Conservation (phyloP, 306 rosid genomes). For the Dicorynia guianensis region DNA sequence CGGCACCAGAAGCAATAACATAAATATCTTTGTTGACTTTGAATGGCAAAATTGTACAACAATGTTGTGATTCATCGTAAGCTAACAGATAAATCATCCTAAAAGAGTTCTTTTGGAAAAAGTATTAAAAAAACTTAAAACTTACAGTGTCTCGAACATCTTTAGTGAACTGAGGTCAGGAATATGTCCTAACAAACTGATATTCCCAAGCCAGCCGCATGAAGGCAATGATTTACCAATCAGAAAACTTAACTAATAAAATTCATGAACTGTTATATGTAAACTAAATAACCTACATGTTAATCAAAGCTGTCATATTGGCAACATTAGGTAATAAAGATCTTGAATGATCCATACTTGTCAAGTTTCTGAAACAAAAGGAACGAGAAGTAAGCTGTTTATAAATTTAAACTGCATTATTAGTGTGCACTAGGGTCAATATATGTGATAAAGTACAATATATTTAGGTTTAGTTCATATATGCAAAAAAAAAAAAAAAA, state of each 20-base stretch:
- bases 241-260: conserved; percentile 23
- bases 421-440: too few relatives aligned
- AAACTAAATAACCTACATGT: conserved; percentile 62
- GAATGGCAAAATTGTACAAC: conserved; percentile 28
- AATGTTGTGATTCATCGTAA: conserved; percentile 21
- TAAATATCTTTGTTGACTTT: conserved; percentile 11
- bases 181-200: conserved; percentile 78
- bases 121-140: not conserved
- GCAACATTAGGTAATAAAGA: conserved; percentile 73
- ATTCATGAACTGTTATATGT: not conserved
- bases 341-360: conserved; percentile 86
- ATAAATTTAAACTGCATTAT: too few relatives aligned
- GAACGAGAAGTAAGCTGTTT: conserved; percentile 12
- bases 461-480: too few relatives aligned
- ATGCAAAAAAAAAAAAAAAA: too few relatives aligned
- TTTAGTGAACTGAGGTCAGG: conserved; percentile 78
- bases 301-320: conserved; percentile 80
- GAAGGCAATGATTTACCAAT: conserved; percentile 29
- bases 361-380: conserved; percentile 73
- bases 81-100: conserved; percentile 29
- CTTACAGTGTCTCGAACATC: conserved; percentile 79
- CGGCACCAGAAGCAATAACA: conserved; percentile 15
- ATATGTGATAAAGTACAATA: too few relatives aligned
- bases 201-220: conserved; percentile 87
- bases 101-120: not conserved